These are phyloP conservation scores for Raffaelea deltoideospora DNA, from an alignment of 2,329 filamentous ascomycete genomes.

Conservation along the genomic window DNA sequence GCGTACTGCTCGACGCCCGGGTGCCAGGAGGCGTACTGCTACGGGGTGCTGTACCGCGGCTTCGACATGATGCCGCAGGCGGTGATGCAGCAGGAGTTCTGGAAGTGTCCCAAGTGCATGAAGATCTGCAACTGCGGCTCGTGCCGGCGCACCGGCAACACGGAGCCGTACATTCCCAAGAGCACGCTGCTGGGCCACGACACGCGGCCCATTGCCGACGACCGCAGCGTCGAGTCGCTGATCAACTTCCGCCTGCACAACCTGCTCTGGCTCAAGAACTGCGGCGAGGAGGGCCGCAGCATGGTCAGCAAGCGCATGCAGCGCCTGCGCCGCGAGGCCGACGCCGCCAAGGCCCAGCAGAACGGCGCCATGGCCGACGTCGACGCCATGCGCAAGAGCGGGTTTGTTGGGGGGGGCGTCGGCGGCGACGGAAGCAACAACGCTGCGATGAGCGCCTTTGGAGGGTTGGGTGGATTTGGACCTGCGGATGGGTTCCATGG, in stretches of 20 bases:
- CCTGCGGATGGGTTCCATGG: no score
- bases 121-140: conserved; percentile 75
- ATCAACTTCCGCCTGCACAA: conserved; percentile 89
- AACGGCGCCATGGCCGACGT: conserved; percentile 7
- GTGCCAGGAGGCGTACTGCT: conserved; percentile 73
- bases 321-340: conserved; percentile 37
- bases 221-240: conserved; percentile 74
- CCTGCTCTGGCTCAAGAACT: conserved; percentile 58
- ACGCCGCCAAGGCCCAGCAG: conserved; percentile 39
- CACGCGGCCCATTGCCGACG: conserved; percentile 78
- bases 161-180: conserved; percentile 69
- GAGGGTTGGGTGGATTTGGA: conserved; percentile 10
- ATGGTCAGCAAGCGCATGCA: conserved; percentile 43
- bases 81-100: conserved; percentile 65
- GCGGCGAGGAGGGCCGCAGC: conserved; percentile 41
- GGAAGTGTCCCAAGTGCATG: conserved; percentile 79
- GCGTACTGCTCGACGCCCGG: conserved; percentile 56
- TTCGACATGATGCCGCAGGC: conserved; percentile 80
- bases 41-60: conserved; percentile 79
- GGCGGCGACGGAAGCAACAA: background rate
- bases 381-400: background rate
- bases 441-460: background rate
- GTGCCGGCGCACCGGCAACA: conserved; percentile 54
- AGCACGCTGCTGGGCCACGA: conserved; percentile 82
- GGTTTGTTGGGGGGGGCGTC: background rate